Conservation (phyloP, 2,329 filamentous ascomycete species). For the Decorospora gaudefroyi region DNA sequence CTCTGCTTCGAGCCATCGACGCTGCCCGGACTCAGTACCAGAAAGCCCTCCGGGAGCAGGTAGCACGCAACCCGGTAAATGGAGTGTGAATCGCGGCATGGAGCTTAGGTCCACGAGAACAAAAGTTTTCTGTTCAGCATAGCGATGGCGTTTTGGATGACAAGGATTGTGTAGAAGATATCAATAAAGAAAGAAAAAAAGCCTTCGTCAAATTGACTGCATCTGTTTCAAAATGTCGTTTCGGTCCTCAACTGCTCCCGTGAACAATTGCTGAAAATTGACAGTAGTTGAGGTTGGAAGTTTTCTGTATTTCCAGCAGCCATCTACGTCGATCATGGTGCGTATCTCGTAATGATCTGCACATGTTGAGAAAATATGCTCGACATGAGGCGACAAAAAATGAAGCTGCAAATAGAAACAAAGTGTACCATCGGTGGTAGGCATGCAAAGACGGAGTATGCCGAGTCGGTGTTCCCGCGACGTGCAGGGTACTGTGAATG, state of each 20-base stretch:
- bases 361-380: background rate
- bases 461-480: too few relatives aligned
- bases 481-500: too few relatives aligned
- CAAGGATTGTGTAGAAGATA: background rate
- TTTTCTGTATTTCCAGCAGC: background rate
- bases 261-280: background rate
- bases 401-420: background rate
- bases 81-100: too few relatives aligned
- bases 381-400: background rate
- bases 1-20: conserved; percentile 71
- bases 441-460: too few relatives aligned
- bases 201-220: too few relatives aligned
- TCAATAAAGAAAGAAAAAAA: too few relatives aligned
- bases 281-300: conserved; percentile 1
- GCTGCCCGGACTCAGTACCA: conserved; percentile 73
- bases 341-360: conserved; percentile 3
- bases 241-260: background rate
- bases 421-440: background rate
- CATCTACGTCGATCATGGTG: conserved; percentile 1
- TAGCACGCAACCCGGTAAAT: conserved; percentile 22
- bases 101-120: background rate
- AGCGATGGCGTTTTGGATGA: conserved; percentile 38
- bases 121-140: conserved; percentile 28
- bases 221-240: too few relatives aligned
- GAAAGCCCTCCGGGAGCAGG: conserved; percentile 67